These are phyloP conservation scores for Crepidotus variabilis DNA, from an alignment of 768 basidiomycete species.

Conservation along the genomic window DNA sequence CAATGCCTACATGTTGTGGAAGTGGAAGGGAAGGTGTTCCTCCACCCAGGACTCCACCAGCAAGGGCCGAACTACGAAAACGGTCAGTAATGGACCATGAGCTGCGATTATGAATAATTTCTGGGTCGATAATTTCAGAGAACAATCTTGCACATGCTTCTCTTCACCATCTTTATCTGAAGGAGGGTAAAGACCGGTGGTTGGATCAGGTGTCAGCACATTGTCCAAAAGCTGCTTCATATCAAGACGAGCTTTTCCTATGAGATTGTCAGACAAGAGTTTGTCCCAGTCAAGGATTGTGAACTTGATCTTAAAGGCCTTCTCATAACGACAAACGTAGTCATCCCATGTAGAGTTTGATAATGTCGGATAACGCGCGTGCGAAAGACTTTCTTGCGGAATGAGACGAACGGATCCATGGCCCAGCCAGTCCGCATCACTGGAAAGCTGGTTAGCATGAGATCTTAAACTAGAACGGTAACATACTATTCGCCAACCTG, in stretches of 20 bases:
- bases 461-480: background rate
- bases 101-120: no score
- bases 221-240: conserved; percentile 65
- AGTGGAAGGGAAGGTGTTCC: no score
- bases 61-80: no score
- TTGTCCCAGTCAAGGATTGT: conserved; percentile 97
- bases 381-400: conserved; percentile 95
- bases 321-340: conserved; percentile 88
- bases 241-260: conserved; percentile 75
- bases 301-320: conserved; percentile 71
- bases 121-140: conserved; percentile 54
- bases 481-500: conserved; percentile 79
- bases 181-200: conserved; percentile 53
- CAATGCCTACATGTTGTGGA: no score
- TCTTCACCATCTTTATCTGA: conserved; percentile 50
- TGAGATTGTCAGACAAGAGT: conserved; percentile 80
- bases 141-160: conserved; percentile 71
- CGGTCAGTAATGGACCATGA: no score
- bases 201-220: conserved; percentile 61
- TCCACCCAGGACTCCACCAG: no score
- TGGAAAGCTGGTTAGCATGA: conserved; percentile 20
- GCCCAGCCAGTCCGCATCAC: conserved; percentile 89
- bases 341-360: conserved; percentile 90
- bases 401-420: conserved; percentile 97
- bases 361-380: conserved; percentile 86